These are phyloP conservation scores for Gossypium herbaceum DNA, from an alignment of 345 rosid species.

Conservation along the genomic window DNA sequence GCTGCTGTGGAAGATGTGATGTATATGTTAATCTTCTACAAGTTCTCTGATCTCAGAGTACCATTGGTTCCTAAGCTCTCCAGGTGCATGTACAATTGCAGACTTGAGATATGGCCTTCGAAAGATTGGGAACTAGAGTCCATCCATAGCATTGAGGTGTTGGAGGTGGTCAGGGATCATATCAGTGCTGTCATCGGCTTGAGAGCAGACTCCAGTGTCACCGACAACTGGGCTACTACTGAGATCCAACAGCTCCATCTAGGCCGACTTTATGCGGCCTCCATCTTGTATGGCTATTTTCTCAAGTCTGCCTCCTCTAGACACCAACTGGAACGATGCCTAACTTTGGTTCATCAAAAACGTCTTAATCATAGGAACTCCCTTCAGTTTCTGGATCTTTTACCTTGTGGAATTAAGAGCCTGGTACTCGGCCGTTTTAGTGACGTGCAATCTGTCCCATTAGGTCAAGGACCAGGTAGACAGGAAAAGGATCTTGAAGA, in stretches of 20 bases:
- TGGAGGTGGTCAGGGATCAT: conserved; percentile 75
- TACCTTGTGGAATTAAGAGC: conserved; percentile 30
- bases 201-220: conserved; percentile 67
- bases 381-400: conserved; percentile 33
- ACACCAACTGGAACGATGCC: conserved; percentile 53
- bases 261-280: conserved; percentile 51
- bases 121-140: conserved; percentile 96
- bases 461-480: conserved; percentile 21
- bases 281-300: conserved; percentile 81
- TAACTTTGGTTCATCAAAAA: conserved; percentile 29
- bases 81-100: conserved; percentile 67
- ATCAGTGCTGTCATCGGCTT: conserved; percentile 67
- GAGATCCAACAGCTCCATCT: conserved; percentile 51
- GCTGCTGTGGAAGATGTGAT: conserved; percentile 81
- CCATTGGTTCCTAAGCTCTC: conserved; percentile 86
- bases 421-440: conserved; percentile 39
- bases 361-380: conserved; percentile 23
- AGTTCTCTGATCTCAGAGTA: conserved; percentile 79
- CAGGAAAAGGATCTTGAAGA: conserved; percentile 28
- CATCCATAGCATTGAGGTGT: conserved; percentile 55
- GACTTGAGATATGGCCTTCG: conserved; percentile 86
- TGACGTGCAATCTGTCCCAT: conserved; percentile 14
- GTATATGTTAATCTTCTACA: conserved; percentile 75
- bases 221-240: conserved; percentile 83
- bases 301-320: conserved; percentile 74